A percentile compares a stretch with the other conserved stretches of the same genome.
phyloP scores from a whole-genome alignment of 2,329 filamentous ascomycete species.

The Phaeosphaeriaceae sp. region DNA sequence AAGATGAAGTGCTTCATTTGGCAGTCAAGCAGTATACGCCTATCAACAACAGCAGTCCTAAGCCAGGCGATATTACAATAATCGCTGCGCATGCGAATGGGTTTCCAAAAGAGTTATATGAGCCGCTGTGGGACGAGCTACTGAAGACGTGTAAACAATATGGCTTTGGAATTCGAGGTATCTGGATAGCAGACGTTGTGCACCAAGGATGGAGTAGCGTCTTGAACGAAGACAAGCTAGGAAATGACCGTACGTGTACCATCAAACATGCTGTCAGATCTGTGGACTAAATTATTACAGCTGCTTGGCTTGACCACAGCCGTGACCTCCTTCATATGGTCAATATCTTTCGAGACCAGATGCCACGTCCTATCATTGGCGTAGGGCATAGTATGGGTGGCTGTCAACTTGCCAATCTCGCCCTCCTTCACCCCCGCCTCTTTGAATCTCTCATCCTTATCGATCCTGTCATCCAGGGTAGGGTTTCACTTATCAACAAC shows the following conservation, averaged over 20 bases:
- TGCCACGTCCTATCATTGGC: slow-evolving; percentile 82
- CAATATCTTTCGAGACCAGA: slow-evolving; percentile 79
- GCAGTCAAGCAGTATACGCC: slow-evolving; percentile 90
- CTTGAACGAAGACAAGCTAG: slow-evolving; percentile 76
- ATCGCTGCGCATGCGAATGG: slow-evolving; percentile 89
- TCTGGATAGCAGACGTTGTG: slow-evolving; percentile 91
- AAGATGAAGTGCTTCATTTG: slow-evolving; percentile 76
- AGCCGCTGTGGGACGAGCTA: slow-evolving; percentile 88
- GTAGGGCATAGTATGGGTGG: slow-evolving; percentile 91
- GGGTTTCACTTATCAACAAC: slow-evolving; percentile 52
- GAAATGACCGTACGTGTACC: slow-evolving; percentile 76
- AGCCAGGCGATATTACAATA: slow-evolving; percentile 80
- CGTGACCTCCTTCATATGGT: slow-evolving; percentile 85
- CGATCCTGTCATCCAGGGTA: slow-evolving; percentile 77
- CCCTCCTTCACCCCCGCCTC: slow-evolving; percentile 80
- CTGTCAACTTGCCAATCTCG: slow-evolving; percentile 72
- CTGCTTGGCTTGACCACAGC: slow-evolving; percentile 84
- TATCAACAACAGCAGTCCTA: slow-evolving; percentile 69
- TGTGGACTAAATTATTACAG: slow-evolving; percentile 50
- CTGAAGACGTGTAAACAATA: slow-evolving; percentile 62
- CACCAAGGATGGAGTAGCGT: slow-evolving; percentile 81
- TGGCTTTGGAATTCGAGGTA: slow-evolving; percentile 74
- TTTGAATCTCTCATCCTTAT: slow-evolving; percentile 76
- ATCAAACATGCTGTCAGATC: background rate
- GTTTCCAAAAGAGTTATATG: slow-evolving; percentile 95